Percentiles rank a stretch among this genome's conserved stretches.
phyloP scores from a whole-genome alignment of 495 filamentous ascomycete species.

The Rhypophila decipiens region DNA sequence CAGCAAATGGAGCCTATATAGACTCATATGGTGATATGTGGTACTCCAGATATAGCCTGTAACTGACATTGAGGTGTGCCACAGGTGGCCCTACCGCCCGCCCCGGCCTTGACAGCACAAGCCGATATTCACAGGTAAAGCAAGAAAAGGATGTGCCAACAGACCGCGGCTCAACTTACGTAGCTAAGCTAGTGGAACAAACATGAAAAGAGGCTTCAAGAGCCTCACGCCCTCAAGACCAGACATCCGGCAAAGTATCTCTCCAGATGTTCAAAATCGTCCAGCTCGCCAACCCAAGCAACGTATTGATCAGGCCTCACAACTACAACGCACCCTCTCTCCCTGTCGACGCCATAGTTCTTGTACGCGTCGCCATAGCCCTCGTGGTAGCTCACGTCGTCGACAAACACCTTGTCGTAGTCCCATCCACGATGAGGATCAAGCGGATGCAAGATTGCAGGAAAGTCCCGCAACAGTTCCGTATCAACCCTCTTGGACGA shows the following conservation, averaged over 20 bases:
- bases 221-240: slow-evolving; percentile 1
- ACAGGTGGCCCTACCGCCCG: too few relatives aligned
- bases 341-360: slow-evolving; percentile 54
- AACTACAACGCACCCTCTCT: slow-evolving; percentile 53
- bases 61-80: too few relatives aligned
- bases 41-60: too few relatives aligned
- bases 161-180: too few relatives aligned
- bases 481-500: slow-evolving; percentile 42
- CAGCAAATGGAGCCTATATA: too few relatives aligned
- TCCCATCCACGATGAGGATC: slow-evolving; percentile 55
- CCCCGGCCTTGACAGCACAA: too few relatives aligned
- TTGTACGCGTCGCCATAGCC: slow-evolving; percentile 57
- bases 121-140: too few relatives aligned
- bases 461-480: slow-evolving; percentile 52
- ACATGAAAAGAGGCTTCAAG: too few relatives aligned
- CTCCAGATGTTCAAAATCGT: slow-evolving; percentile 41
- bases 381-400: slow-evolving; percentile 54
- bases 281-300: slow-evolving; percentile 47
- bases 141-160: too few relatives aligned
- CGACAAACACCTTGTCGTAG: slow-evolving; percentile 60
- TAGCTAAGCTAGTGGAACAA: too few relatives aligned
- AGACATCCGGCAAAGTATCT: slow-evolving; percentile 30
- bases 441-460: slow-evolving; percentile 50
- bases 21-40: too few relatives aligned
- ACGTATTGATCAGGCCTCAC: slow-evolving; percentile 61